These are phyloP conservation scores for Podaxis sp. DNA, from an alignment of 768 basidiomycete genomes.

Conservation along the genomic window DNA sequence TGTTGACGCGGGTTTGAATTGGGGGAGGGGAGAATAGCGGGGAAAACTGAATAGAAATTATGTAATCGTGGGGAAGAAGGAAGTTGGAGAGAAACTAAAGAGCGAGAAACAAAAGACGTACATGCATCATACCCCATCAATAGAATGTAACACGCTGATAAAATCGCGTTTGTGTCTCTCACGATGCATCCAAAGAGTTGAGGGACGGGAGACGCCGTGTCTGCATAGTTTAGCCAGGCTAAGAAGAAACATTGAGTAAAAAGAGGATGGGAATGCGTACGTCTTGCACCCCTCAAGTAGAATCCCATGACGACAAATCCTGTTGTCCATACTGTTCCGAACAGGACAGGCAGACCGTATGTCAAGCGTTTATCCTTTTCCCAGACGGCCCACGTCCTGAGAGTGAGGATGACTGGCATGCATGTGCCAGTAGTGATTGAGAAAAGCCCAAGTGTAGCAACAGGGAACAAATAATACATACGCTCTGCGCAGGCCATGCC, in stretches of 20 bases:
- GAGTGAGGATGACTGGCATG: conserved; percentile 11
- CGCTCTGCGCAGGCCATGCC: conserved; percentile 16
- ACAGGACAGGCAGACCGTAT: conserved; percentile 4
- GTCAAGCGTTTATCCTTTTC: conserved; percentile 8
- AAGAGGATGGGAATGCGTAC: not conserved
- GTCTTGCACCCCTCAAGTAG: not conserved
- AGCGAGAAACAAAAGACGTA: not conserved
- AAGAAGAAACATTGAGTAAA: not conserved
- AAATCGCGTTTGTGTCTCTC: not conserved
- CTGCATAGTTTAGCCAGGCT: not conserved
- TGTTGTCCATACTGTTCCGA: not conserved
- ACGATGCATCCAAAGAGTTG: conserved; percentile 13
- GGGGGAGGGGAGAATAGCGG: not conserved
- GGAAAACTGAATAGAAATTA: not conserved
- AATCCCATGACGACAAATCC: conserved; percentile 9
- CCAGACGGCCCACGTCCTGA: conserved; percentile 16
- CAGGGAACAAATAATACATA: not conserved
- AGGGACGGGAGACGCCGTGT: conserved; percentile 9
- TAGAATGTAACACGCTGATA: conserved; percentile 9
- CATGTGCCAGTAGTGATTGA: not conserved
- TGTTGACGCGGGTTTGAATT: not conserved
- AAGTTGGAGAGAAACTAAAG: not conserved
- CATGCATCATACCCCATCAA: conserved; percentile 13
- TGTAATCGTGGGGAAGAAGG: not conserved
- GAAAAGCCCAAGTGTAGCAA: not conserved